Conservation (phyloP, 805 yeast species). For the Metschnikowia kofuensis region DNA sequence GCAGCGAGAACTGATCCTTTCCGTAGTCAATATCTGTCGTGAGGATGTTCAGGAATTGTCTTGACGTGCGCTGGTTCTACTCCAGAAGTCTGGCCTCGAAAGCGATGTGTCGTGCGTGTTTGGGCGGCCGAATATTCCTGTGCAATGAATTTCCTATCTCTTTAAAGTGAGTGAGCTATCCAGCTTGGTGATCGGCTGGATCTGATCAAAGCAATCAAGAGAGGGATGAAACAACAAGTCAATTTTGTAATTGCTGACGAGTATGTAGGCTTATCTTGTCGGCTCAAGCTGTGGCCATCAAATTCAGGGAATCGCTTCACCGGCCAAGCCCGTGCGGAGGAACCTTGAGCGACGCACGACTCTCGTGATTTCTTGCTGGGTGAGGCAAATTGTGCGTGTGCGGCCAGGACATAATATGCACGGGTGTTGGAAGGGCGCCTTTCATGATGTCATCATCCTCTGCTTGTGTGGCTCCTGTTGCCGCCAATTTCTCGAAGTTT, state of each 20-base stretch:
- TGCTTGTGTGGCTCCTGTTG: no score
- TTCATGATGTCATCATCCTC: no score
- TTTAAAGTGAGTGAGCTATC: not conserved
- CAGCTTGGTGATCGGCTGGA: not conserved
- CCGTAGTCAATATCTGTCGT: no score
- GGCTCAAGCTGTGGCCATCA: not conserved
- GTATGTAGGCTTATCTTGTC: not conserved
- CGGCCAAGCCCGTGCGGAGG: slow-evolving; percentile 3
- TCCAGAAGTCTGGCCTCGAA: no score
- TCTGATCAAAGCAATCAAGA: not conserved
- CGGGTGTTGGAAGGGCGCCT: not conserved
- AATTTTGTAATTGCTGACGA: not conserved
- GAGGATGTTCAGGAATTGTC: no score
- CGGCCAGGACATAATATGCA: not conserved
- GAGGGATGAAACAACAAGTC: not conserved
- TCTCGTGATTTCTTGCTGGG: not conserved
- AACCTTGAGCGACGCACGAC: slow-evolving; percentile 5
- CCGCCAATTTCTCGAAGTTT: no score
- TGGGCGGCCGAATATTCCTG: no score
- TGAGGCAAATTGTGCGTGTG: not conserved
- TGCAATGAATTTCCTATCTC: not conserved
- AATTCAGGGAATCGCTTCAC: slow-evolving; percentile 2
- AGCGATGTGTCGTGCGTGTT: no score
- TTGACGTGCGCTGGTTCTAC: no score
- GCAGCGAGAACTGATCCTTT: no score